Evolutionary conservation across 345 rosid species (phyloP).

Genomic region (Eucalyptus curtisii): DNA sequence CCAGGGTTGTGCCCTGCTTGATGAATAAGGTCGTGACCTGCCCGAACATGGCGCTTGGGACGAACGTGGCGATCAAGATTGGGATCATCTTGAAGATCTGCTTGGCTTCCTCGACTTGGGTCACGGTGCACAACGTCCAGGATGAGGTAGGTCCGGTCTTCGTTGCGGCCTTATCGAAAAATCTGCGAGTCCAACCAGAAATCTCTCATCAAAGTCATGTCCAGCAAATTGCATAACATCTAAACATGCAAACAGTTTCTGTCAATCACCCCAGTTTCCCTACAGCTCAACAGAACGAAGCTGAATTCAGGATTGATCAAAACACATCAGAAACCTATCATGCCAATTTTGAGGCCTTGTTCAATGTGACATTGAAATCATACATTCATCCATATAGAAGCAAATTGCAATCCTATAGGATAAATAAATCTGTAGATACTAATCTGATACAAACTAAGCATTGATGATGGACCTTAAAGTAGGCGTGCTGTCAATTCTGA

Average conservation of each 20-base stretch:
- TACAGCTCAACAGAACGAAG: not conserved
- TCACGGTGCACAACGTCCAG: slow-evolving; percentile 48
- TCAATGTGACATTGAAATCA: not conserved
- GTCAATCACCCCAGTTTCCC: not conserved
- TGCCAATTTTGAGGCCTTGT: not conserved
- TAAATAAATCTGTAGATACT: not conserved
- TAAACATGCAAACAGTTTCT: not conserved
- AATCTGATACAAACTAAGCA: not conserved
- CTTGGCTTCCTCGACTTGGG: slow-evolving; percentile 63
- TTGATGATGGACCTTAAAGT: slow-evolving; percentile 20
- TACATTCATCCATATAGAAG: not conserved
- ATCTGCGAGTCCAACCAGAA: slow-evolving; percentile 7
- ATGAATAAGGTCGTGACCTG: slow-evolving; percentile 41
- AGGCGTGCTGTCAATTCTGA: slow-evolving; percentile 29
- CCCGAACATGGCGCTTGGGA: slow-evolving; percentile 39
- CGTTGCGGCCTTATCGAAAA: slow-evolving; percentile 49
- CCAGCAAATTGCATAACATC: not conserved
- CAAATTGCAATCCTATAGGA: not conserved
- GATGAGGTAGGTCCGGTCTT: slow-evolving; percentile 18
- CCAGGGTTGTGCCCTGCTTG: slow-evolving; percentile 50
- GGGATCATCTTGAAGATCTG: slow-evolving; percentile 57
- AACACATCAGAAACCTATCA: not conserved
- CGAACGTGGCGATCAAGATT: slow-evolving; percentile 17
- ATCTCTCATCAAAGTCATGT: not conserved
- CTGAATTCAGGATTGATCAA: not conserved